Evolutionary conservation across 1,284 basidiomycete species (phyloP), one percentile per base, ranked within the genome.

Genomic region (Trichosporon coremiiforme): DNA sequence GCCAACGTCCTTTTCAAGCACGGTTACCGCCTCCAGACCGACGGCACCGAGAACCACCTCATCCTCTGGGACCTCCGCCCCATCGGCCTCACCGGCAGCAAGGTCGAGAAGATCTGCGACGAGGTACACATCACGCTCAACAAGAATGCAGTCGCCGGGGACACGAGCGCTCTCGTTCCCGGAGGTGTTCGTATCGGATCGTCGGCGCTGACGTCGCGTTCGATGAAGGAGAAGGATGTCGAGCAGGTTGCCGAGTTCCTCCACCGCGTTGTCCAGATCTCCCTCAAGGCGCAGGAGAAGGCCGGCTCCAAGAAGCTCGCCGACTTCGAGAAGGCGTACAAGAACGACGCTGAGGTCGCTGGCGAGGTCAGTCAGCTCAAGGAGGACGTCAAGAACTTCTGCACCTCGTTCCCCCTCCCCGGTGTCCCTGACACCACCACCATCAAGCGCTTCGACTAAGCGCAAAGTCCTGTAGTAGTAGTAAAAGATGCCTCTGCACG

Each of bases 41-140:
- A 90, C 71, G 97, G 97, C 71, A 95, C 94, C 15, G 96, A 98
- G 84, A 98, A 95, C 88, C 97, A 99, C 85, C 89, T 99, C 73
- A 90, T 98, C 71, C 91, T 99, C 65, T 98, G 95, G 95, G 97
- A 99, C 83, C 88, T 99, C 73, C 90, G 97, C 67, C 97, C 97
- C 31, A 88, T 98, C 75, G 92, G 94, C 68, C 86, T 99, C 80
- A 98, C 97, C 25, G 97, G 97, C 71, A 93, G 90, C 87, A 99
- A 99, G 87, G 90, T 99, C 72, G 95, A 98, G 88, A 98, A 98
- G 88, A 90, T 99, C 78, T 97, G 95, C 83, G 97, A 99, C 84
- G 87, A 97, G 68, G 90, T 94, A 80, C 94, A 94, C 77, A 98
- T 99, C 84, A 98, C 92, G 38, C 79, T 85, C 85, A 95, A 95